Evolutionary conservation across 2,329 filamentous ascomycete genomes (phyloP), one percentile per base, ranked within the genome.

Genomic region (Didymella segeticola): DNA sequence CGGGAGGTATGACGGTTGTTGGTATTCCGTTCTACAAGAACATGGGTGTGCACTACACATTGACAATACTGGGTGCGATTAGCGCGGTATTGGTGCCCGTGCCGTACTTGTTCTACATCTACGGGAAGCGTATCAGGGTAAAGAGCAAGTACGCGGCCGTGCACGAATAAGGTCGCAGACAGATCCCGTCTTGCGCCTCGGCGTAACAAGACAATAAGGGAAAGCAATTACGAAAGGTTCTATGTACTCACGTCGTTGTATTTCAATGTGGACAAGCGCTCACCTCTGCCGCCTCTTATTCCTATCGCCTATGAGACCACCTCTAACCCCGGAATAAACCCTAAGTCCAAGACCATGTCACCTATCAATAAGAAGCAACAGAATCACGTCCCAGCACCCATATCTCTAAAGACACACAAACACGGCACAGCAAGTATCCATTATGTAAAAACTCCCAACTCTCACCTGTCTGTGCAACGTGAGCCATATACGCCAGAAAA

Each of bases 21-120:
- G 67, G 66, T 1, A 71, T 77, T 2, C 76, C 76, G 0, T 76
- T 76, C 47, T 77, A 77, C 49, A 49, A 67, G 52, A 75, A 76
- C 20, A 41, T 76, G 52, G 75, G 74, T 0, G 69, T 73, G 5
- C 69, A 72, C 25, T 76, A 53, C 34, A 67, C 67, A 2, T 43
- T 64, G 23, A 74, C 72, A 1, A 69, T 75, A 25, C 48, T 76
- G 36, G 74, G 62, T 0, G 65, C 63, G 33, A 62, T 76, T 7
- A 70, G 65, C 47, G 63, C 57, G 11, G 23, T 69, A 4, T 56
- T 77, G 19, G 68, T 73, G 1, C 75, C 76, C 0, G 70, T 78
- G 26, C 78, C 78, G 0, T 78, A 78, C 50, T 57, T 79, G 4
- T 79, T 79, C 46, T 79, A 76, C 48, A 66, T 67, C n/a, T 79